Percentiles rank a stretch among this genome's conserved stretches.
These are phyloP conservation scores for Orbilia blumenaviensis DNA, from an alignment of 2,329 filamentous ascomycete genomes.

Conservation along the genomic window DNA sequence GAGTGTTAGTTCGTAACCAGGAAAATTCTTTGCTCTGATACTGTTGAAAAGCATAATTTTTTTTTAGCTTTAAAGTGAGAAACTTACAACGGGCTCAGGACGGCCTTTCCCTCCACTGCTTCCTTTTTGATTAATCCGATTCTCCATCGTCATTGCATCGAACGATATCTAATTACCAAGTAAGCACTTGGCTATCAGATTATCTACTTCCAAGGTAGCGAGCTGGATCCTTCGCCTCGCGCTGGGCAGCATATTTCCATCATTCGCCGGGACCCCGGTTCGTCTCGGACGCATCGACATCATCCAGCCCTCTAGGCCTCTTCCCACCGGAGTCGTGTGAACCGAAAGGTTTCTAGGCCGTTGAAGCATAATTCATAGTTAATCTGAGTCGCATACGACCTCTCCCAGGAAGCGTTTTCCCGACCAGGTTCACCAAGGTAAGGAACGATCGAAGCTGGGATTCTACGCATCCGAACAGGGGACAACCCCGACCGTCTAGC, in stretches of 20 bases:
- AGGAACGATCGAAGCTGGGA: constrained; percentile 53
- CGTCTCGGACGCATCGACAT: constrained; percentile 43
- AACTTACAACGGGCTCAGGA: constrained; percentile 25
- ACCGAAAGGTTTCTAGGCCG: constrained; percentile 20
- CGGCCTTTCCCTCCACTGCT: constrained; percentile 15
- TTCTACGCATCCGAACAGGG: constrained; percentile 52
- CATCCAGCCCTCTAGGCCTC: background rate
- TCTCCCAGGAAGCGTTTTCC: constrained; percentile 42
- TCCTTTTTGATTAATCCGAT: constrained; percentile 13
- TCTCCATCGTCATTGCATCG: too few relatives aligned
- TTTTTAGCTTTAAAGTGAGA: constrained; percentile 32
- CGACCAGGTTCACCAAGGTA: constrained; percentile 47
- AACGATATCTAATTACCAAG: too few relatives aligned
- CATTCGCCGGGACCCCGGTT: constrained; percentile 28
- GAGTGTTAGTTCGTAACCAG: constrained; percentile 18
- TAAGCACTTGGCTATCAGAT: too few relatives aligned
- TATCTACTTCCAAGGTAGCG: too few relatives aligned
- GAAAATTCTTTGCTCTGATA: constrained; percentile 27
- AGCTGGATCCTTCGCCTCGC: constrained; percentile 7
- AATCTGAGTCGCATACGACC: constrained; percentile 43
- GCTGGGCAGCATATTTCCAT: constrained; percentile 24
- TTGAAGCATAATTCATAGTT: constrained; percentile 28
- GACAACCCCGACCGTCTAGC: constrained; percentile 41
- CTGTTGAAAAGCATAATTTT: constrained; percentile 29
- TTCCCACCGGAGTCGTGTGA: constrained; percentile 25